Evolutionary conservation across 2,329 filamentous ascomycete species (phyloP), one percentile per base, ranked within the genome.

Genomic region (Curvularia verruculosa): DNA sequence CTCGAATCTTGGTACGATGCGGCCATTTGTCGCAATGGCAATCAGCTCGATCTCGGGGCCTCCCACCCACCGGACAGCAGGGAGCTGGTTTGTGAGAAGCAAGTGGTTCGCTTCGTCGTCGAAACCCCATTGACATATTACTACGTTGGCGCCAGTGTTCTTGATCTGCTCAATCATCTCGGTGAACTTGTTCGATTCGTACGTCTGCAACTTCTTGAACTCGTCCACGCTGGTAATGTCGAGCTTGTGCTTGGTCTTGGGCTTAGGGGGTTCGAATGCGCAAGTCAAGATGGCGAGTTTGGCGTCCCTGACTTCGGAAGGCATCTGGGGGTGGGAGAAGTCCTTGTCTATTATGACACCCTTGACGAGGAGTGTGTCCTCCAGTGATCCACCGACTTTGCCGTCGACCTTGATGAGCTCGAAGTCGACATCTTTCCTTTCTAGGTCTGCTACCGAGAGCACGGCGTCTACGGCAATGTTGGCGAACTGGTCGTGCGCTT

Each of bases 131-230:
- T 99, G 96, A 81, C 95, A 99, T 74, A 99, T 96, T 63, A 93
- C 95, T 59, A 99, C 85, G 81, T 99, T 99, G 64, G 95, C 95
- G 60, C 95, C 95, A 0, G 94, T 96, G 71, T 91, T 91, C 82
- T 99, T 99, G 83, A 99, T 95, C 80, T 97, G 91, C 75, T 96
- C 85, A 70, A 99, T 97, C 95, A 99, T 99, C 82, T 98, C 94
- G 57, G 91, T 86, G 75, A 99, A 99, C 81, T 98, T 99, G 75
- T 91, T 90, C 70, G 89, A 89, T 81, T 99, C 95, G 81, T 99
- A 99, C 68, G 85, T 91, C 76, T 99, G 95, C 65, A 99, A 82
- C 81, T 96, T 95, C 84, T 96, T 97, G 84, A 96, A 99, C 81
- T 99, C 95, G 68, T 98, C 94, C 7, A 99, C 94, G 40, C 88